Percentiles rank a stretch among this genome's conserved stretches.
These are phyloP conservation scores for Botrytis byssoidea DNA, from an alignment of 2,329 filamentous ascomycete species.

Conservation along the genomic window DNA sequence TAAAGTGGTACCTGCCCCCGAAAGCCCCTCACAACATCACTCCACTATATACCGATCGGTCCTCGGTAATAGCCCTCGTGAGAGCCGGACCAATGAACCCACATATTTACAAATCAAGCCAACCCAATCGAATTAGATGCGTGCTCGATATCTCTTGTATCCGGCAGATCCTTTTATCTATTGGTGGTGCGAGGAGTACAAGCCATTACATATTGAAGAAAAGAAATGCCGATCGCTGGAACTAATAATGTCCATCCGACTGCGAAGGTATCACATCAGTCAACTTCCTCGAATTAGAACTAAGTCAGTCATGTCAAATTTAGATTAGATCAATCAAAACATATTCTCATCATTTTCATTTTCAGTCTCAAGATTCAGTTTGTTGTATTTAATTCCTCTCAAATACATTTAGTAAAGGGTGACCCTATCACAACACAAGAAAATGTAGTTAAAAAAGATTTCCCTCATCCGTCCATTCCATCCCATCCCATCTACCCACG, in stretches of 20 bases:
- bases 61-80: not conserved
- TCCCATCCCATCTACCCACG: not conserved
- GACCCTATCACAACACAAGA: conserved; percentile 3
- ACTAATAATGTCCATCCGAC: not conserved
- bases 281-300: not conserved
- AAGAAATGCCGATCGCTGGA: not conserved
- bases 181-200: not conserved
- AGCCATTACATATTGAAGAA: not conserved
- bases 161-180: not conserved
- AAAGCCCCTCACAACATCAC: not conserved
- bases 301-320: not conserved
- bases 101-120: not conserved
- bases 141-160: not conserved
- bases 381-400: conserved; percentile 7
- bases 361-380: not conserved
- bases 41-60: not conserved
- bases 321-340: not conserved
- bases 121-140: not conserved
- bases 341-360: not conserved
- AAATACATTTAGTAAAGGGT: conserved; percentile 11
- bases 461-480: conserved; percentile 11
- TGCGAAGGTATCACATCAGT: not conserved
- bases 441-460: conserved; percentile 1
- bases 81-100: not conserved
- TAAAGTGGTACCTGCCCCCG: not conserved